phyloP scores from a whole-genome alignment of 495 filamentous ascomycete genomes.

The Aspergillus sclerotioniger region DNA sequence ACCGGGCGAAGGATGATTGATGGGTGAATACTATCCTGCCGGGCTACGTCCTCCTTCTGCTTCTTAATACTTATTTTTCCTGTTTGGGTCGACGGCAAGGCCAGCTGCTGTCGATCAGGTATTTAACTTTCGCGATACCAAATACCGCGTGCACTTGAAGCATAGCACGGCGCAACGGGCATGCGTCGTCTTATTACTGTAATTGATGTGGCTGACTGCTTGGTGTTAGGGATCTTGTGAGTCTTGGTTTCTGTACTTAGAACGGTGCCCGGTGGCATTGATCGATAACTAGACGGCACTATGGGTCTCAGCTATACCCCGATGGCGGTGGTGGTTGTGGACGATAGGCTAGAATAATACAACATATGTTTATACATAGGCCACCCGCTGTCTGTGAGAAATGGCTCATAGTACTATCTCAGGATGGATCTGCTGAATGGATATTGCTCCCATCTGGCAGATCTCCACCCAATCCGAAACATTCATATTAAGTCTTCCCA shows the following conservation, averaged over 20 bases:
- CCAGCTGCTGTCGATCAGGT: not conserved
- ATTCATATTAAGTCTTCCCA: not conserved
- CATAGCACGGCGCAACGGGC: slow-evolving; percentile 21
- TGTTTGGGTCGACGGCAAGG: not conserved
- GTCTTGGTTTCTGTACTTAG: slow-evolving; percentile 11
- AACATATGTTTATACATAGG: not conserved
- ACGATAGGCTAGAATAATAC: not conserved
- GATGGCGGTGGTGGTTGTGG: not conserved
- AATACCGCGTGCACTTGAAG: slow-evolving; percentile 13
- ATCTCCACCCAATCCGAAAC: not conserved
- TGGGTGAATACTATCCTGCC: slow-evolving; percentile 14
- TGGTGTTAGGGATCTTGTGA: slow-evolving; percentile 11
- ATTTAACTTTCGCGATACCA: slow-evolving; percentile 11
- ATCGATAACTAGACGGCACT: not conserved
- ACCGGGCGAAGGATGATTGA: slow-evolving; percentile 36
- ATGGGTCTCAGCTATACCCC: not conserved
- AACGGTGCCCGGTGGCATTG: not conserved
- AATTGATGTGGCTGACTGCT: slow-evolving; percentile 7
- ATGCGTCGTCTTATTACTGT: slow-evolving; percentile 1
- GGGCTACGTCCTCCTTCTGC: slow-evolving; percentile 10
- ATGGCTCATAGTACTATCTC: no score
- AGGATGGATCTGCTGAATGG: no score
- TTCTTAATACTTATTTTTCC: slow-evolving; percentile 16
- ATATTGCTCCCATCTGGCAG: no score
- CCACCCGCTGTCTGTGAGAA: not conserved